A percentile compares a stretch with the other conserved stretches of the same genome.
Conservation (phyloP, 768 basidiomycete genomes). For the Rhodosporidiobolus sp. region DNA sequence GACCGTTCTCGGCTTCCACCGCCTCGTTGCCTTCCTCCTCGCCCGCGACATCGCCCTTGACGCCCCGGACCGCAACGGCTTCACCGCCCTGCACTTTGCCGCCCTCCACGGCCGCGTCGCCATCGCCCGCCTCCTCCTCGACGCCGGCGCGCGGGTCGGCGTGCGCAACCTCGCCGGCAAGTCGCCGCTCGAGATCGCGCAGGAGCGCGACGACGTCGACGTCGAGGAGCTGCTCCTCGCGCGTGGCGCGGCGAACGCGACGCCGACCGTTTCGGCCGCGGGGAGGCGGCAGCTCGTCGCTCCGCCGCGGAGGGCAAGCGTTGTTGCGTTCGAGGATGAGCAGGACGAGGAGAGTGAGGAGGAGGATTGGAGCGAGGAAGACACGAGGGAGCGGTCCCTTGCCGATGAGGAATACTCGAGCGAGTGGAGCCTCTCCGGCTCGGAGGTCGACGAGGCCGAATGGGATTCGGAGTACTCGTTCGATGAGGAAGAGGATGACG, state of each 20-base stretch:
- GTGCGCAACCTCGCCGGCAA: conserved; percentile 47
- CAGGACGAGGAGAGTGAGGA: not conserved
- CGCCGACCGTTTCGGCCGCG: not conserved
- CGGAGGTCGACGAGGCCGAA: not conserved
- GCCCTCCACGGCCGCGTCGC: conserved; percentile 62
- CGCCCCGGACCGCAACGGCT: conserved; percentile 81
- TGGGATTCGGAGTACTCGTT: not conserved
- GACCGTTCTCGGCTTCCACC: conserved; percentile 68
- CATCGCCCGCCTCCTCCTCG: conserved; percentile 66
- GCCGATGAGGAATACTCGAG: conserved; percentile 1
- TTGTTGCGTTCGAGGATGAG: not conserved
- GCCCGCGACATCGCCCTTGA: conserved; percentile 72
- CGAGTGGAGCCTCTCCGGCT: not conserved
- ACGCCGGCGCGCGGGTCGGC: conserved; percentile 68
- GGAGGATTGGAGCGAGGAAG: not conserved
- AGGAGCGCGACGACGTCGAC: conserved; percentile 48
- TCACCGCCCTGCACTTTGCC: conserved; percentile 83
- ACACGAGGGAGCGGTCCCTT: not conserved
- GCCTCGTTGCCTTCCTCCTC: conserved; percentile 69
- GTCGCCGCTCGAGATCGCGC: conserved; percentile 50
- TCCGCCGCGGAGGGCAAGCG: not conserved
- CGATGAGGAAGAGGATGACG: not conserved
- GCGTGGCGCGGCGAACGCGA: not conserved
- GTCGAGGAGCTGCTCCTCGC: conserved; percentile 45
- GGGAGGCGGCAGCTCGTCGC: not conserved